A percentile compares a stretch with the other conserved stretches of the same genome.
phyloP scores from a whole-genome alignment of 257 asterid genomes.

The Nicotiana noctiflora region DNA sequence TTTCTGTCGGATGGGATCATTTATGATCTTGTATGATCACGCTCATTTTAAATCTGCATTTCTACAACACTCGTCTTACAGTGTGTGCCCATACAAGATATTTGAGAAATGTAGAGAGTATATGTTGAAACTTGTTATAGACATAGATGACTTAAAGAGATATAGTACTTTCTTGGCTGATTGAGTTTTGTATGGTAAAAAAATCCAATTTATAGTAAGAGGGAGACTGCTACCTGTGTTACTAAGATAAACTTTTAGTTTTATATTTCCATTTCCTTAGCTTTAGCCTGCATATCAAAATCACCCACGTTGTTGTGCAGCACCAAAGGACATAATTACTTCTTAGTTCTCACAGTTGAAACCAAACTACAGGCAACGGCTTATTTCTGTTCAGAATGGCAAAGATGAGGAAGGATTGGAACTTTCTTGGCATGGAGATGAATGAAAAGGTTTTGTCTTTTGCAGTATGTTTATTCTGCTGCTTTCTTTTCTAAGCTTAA shows the following conservation, averaged over 20 bases:
- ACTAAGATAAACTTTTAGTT: background rate
- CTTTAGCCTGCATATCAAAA: background rate
- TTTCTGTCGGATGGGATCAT: background rate
- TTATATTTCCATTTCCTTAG: background rate
- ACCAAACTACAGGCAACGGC: constrained; percentile 67
- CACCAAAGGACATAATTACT: background rate
- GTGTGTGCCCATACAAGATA: no score
- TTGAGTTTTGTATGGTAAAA: background rate
- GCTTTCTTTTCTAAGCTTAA: constrained; percentile 14
- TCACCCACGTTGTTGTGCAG: background rate
- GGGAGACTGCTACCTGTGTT: background rate
- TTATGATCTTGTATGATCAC: background rate
- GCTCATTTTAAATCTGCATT: background rate
- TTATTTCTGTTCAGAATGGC: constrained; percentile 81
- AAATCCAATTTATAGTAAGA: background rate
- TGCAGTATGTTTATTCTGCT: constrained; percentile 15
- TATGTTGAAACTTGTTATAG: background rate
- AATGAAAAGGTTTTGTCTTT: constrained; percentile 57
- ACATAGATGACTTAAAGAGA: background rate
- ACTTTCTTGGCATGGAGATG: constrained; percentile 86
- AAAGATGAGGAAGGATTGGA: constrained; percentile 49
- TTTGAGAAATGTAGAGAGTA: background rate
- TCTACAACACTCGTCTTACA: background rate
- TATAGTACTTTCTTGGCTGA: background rate
- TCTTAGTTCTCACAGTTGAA: constrained; percentile 5